Evolutionary conservation across 768 basidiomycete genomes (phyloP).

Genomic region (Mycena metata): DNA sequence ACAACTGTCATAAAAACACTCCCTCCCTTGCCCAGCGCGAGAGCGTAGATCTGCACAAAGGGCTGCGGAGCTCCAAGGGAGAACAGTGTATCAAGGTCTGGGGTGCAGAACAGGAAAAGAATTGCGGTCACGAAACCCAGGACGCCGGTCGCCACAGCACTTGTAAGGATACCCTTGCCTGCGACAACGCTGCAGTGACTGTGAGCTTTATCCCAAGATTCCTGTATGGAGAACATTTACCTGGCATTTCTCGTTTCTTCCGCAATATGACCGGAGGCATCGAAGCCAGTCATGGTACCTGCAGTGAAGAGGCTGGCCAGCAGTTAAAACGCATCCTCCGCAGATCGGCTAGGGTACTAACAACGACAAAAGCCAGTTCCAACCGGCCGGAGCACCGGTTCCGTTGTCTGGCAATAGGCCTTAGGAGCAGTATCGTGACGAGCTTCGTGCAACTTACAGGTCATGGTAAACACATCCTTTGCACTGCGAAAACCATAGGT

Average conservation of each 20-base stretch:
- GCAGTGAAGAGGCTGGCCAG: conserved; percentile 81
- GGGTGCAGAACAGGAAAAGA: conserved; percentile 88
- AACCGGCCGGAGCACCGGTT: conserved; percentile 86
- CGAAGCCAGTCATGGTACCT: conserved; percentile 91
- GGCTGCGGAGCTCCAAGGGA: conserved; percentile 88
- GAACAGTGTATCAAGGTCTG: conserved; percentile 82
- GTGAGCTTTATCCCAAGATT: not conserved
- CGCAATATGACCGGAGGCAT: conserved; percentile 89
- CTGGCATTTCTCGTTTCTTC: conserved; percentile 91
- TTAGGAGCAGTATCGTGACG: not conserved
- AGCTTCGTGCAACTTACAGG: conserved; percentile 63
- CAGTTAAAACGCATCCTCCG: not conserved
- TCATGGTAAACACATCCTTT: conserved; percentile 85
- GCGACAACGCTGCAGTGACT: conserved; percentile 70
- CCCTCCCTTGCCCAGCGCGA: conserved; percentile 84
- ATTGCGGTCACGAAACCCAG: conserved; percentile 86
- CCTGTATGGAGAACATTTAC: conserved; percentile 43
- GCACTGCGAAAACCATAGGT: conserved; percentile 92
- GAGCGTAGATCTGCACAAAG: conserved; percentile 88
- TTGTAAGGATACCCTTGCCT: conserved; percentile 84
- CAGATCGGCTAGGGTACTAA: conserved; percentile 45
- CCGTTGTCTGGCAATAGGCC: conserved; percentile 75
- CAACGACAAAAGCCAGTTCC: conserved; percentile 96
- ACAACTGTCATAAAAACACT: conserved; percentile 91
- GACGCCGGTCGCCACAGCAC: conserved; percentile 82